These are phyloP conservation scores for Pseudoperonospora humuli DNA, from an alignment of 352 stramenopile genomes.

Conservation along the genomic window DNA sequence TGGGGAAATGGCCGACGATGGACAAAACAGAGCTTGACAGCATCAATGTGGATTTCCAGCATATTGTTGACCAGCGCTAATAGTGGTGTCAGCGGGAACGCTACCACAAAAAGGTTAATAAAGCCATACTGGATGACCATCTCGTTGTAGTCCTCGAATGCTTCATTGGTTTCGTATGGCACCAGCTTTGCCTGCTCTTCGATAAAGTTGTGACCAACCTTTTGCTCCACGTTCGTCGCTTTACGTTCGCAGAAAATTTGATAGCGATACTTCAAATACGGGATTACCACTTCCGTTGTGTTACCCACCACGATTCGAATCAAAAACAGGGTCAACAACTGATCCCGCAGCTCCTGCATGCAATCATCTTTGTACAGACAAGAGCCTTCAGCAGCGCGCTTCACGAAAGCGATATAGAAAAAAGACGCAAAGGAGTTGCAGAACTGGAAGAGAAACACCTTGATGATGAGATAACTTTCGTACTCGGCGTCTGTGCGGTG, in stretches of 20 bases:
- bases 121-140: conserved; percentile 94
- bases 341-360: conserved; percentile 86
- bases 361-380: conserved; percentile 78
- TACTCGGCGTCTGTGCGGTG: conserved; percentile 87
- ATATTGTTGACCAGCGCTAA: conserved; percentile 88
- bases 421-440: conserved; percentile 96
- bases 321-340: conserved; percentile 89
- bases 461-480: conserved; percentile 92
- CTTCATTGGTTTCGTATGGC: conserved; percentile 74
- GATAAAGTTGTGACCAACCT: conserved; percentile 64
- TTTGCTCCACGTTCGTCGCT: conserved; percentile 15
- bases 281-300: conserved; percentile 80
- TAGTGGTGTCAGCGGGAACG: conserved; percentile 89
- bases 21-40: conserved; percentile 76
- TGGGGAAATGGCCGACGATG: conserved; percentile 72
- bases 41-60: conserved; percentile 86
- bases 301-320: conserved; percentile 91
- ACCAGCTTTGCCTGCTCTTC: conserved; percentile 78
- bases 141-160: conserved; percentile 87
- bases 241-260: conserved; percentile 49
- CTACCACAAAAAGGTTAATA: conserved; percentile 91
- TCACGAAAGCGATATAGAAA: conserved; percentile 91
- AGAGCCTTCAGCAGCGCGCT: conserved; percentile 40
- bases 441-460: conserved; percentile 98
- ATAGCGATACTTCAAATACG: conserved; percentile 75